Base-by-base conservation (phyloP, 2,329 filamentous ascomycete species). In the Fusarium sp. region DNA sequence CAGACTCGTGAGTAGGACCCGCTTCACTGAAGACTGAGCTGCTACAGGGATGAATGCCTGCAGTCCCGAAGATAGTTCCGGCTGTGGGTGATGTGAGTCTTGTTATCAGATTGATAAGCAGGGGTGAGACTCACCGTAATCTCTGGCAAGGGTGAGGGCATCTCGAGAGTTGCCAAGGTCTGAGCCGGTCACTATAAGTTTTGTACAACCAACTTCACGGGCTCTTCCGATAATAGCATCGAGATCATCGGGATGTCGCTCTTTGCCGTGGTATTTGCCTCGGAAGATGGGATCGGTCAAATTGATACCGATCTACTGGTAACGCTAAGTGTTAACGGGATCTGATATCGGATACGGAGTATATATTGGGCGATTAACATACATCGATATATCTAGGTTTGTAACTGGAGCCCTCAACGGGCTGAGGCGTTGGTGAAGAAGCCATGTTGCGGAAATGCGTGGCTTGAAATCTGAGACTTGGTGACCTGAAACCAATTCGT, bases 141-240 rank as follows among this genome's bases (percentile, higher is more conserved):
- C 87, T 76, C 90, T 86, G 6, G 95, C 91, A 34, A 98, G 87
- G 48, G 91, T 84, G 15, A 98, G 84, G 1, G 94, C 95, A 73
- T 93, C 89, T 72, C 89, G 84, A 5, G 94, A 95, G 82, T 95
- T 95, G 58, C 87, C 85, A 56, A 98, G 87, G 80, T 96, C 94
- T 2, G 95, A 98, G 26, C 96, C 96, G 0, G 96, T 99, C 39
- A 98, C 89, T 86, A 99, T 96, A 78, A 99, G 89, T 79, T 98
- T 98, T 66, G 88, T 85, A 80, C 95, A 98, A 44, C 96, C 96
- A 5, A 93, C 91, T 73, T 93, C 89, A 22, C 88, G 84, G 8
- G 94, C 95, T 73, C 96, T 89, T 72, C 92, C 86, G n/a, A 99
- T 85, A 32, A 99, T 93, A 73, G 91, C 92, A 34, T 87, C 82